Base-by-base conservation (phyloP, 2,329 filamentous ascomycete species). In the Didymella sp. region DNA sequence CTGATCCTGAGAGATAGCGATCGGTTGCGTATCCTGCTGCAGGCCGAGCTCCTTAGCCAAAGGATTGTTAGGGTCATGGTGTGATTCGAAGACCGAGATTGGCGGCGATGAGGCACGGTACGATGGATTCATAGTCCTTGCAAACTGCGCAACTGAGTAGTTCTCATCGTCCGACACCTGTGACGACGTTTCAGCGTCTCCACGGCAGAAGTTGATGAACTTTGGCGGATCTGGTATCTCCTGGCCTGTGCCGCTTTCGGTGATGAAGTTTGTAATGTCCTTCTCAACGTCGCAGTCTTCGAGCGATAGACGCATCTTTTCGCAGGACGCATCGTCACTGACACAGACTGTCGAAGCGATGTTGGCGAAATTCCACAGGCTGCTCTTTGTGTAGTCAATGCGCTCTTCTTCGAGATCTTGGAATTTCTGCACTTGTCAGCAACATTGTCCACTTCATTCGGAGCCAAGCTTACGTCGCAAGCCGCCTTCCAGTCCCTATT, bases 401-500 rank as follows among this genome's bases (percentile, higher is more conserved):
- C 95, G 86, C 78, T 99, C 95, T 76, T 99, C 96, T 78, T 99
- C 95, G 12, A 99, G 85, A 70, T 99, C 96, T 80, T 99, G 96
- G 77, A 99, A 99, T 81, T 98, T 99, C 82, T 96, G 45, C 17
- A 33, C 15, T 35, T 45, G 56, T 68, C 38, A 70, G 61, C 44
- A 12, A 1, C 8, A 4, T 27, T 13, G n/a, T 7, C 27, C 8
- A 17, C 15, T 3, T 13, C 7, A 3, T 11, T 11, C 13, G 1
- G 7, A 33, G 12, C 4, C 40, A 28, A 73, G 21, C 81, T 55
- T 70, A 84, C 82, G 71, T 89, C 96, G 69, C 95, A 96, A 1
- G 94, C 95, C 19, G 91, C 87, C 78, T 98, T 99, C 95, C 95
- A 99, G 75, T 99, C 95, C 69, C 94, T 86, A 73, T 99, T 99